These are phyloP conservation scores for Crithidia sp. DNA, from an alignment of 208 protist genomes.

Conservation along the genomic window DNA sequence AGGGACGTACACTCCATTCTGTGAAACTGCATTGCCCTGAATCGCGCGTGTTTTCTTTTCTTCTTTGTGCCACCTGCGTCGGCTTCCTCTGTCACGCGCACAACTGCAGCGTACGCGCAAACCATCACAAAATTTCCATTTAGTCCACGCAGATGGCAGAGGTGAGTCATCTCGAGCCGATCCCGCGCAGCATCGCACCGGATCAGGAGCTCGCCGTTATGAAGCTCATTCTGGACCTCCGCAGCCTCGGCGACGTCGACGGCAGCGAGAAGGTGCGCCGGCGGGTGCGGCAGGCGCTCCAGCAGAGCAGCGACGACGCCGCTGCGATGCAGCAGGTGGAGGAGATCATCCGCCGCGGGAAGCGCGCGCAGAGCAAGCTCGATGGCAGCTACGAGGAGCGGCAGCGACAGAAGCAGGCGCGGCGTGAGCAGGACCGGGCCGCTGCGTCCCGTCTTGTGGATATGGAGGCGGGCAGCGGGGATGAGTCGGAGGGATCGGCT, in stretches of 20 bases:
- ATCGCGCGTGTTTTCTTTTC: too few relatives aligned
- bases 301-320: constrained; percentile 47
- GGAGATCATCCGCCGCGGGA: constrained; percentile 55
- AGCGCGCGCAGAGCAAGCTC: constrained; percentile 52
- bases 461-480: constrained; percentile 64
- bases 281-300: constrained; percentile 52
- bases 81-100: too few relatives aligned
- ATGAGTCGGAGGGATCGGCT: constrained; percentile 56
- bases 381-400: constrained; percentile 71
- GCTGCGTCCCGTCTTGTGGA: constrained; percentile 60
- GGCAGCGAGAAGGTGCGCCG: constrained; percentile 63
- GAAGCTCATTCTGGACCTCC: constrained; percentile 63
- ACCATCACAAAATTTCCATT: too few relatives aligned
- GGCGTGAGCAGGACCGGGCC: constrained; percentile 40
- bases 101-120: too few relatives aligned
- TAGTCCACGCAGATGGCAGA: constrained; percentile 6
- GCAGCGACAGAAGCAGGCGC: constrained; percentile 51
- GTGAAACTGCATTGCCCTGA: too few relatives aligned
- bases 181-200: constrained; percentile 37
- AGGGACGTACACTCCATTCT: too few relatives aligned
- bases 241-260: constrained; percentile 51
- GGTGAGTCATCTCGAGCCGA: constrained; percentile 6
- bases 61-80: too few relatives aligned
- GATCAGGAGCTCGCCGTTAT: constrained; percentile 69
- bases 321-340: constrained; percentile 48